These are phyloP conservation scores for Mortierella hygrophila DNA, from an alignment of 192 early-diverging fungal species.

Conservation along the genomic window DNA sequence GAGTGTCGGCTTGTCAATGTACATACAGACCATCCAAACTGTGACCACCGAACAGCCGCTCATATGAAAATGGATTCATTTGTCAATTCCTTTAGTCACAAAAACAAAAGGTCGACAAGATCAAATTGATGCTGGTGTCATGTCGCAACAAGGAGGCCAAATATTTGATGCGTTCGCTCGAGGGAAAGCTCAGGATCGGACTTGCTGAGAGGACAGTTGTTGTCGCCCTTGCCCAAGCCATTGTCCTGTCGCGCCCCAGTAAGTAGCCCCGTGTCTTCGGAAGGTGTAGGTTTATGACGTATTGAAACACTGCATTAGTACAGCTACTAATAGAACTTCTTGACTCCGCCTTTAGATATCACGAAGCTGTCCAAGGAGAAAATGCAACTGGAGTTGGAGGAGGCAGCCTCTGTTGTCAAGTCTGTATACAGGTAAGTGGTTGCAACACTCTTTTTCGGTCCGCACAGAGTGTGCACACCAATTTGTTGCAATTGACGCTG, in stretches of 20 bases:
- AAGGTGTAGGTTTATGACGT: background rate
- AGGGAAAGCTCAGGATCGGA: slow-evolving; percentile 97
- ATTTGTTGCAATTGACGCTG: background rate
- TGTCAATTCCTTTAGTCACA: slow-evolving; percentile 30
- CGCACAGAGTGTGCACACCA: background rate
- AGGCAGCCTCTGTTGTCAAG: slow-evolving; percentile 68
- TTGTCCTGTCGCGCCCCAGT: slow-evolving; percentile 72
- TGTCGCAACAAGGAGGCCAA: slow-evolving; percentile 59
- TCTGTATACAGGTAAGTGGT: slow-evolving; percentile 60
- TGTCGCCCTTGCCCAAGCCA: slow-evolving; percentile 88
- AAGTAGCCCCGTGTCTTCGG: background rate
- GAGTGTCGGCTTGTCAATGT: background rate
- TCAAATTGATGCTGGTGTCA: slow-evolving; percentile 59
- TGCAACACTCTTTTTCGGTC: background rate
- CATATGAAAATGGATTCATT: background rate
- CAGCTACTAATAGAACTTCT: background rate
- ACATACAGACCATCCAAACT: background rate
- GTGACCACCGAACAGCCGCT: background rate
- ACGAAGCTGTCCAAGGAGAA: slow-evolving; percentile 52
- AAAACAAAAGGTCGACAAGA: slow-evolving; percentile 60
- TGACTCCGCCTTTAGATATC: slow-evolving; percentile 30
- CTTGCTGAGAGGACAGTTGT: slow-evolving; percentile 95
- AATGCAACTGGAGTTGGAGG: slow-evolving; percentile 42
- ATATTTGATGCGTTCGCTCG: slow-evolving; percentile 75
- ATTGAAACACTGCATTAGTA: background rate